Conservation (phyloP, 495 filamentous ascomycete genomes). For the Podospora sp. region DNA sequence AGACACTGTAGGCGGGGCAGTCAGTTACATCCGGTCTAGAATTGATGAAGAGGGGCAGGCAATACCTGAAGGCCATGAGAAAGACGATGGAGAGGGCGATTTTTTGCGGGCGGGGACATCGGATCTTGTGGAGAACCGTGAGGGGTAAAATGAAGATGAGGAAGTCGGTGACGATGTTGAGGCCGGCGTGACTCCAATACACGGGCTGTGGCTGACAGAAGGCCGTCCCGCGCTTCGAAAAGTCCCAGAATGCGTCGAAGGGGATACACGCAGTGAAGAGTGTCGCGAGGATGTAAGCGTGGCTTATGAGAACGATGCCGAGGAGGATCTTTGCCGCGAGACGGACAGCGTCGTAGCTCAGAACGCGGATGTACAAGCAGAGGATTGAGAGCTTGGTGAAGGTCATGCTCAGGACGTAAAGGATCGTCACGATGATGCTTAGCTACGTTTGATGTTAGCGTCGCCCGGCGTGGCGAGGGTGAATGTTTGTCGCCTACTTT, state of each 20-base stretch:
- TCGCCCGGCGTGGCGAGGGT: too few relatives aligned
- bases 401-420: constrained; percentile 30
- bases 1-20: constrained; percentile 24
- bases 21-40: neutral
- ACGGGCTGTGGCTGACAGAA: constrained; percentile 38
- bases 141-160: constrained; percentile 45
- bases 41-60: neutral
- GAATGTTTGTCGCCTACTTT: neutral
- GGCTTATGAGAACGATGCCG: constrained; percentile 34
- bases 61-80: constrained; percentile 23
- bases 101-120: constrained; percentile 42
- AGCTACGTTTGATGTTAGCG: neutral
- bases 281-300: constrained; percentile 30
- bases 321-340: constrained; percentile 16
- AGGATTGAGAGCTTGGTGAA: constrained; percentile 46
- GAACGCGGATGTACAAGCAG: constrained; percentile 48
- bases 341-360: constrained; percentile 27
- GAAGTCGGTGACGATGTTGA: constrained; percentile 45
- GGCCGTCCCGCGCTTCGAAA: constrained; percentile 12
- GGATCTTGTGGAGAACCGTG: constrained; percentile 47
- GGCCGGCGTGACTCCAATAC: constrained; percentile 39
- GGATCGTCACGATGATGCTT: constrained; percentile 13
- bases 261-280: constrained; percentile 38
- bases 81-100: constrained; percentile 28
- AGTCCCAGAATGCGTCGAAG: constrained; percentile 31